Percentiles rank a stretch among this genome's conserved stretches.
Evolutionary conservation across 2,329 filamentous ascomycete species (phyloP).

Genomic region (Trichothecium sympodiale): DNA sequence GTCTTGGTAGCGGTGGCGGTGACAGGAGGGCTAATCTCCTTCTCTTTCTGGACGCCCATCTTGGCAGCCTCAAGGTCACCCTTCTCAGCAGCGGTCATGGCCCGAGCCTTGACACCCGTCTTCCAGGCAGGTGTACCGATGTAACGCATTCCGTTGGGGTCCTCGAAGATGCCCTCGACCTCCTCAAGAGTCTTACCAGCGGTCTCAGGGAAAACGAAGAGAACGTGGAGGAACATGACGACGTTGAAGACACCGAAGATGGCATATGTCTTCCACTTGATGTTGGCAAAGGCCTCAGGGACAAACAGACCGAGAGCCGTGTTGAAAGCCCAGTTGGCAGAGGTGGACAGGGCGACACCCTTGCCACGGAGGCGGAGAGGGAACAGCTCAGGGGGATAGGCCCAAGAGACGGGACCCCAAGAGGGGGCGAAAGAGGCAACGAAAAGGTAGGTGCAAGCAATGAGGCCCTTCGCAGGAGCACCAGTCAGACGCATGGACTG

Average conservation of each 20-base stretch:
- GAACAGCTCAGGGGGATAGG: slow-evolving; percentile 11
- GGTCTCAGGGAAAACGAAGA: slow-evolving; percentile 47
- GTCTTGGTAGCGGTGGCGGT: background rate
- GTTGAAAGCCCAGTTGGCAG: slow-evolving; percentile 7
- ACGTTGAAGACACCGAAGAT: slow-evolving; percentile 12
- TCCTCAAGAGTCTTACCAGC: slow-evolving; percentile 44
- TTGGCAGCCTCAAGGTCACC: slow-evolving; percentile 13
- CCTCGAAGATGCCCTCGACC: slow-evolving; percentile 36
- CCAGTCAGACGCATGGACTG: slow-evolving; percentile 35
- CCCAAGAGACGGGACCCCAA: slow-evolving; percentile 37
- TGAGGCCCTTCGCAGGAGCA: slow-evolving; percentile 46
- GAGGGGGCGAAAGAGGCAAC: slow-evolving; percentile 38
- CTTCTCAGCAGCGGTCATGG: slow-evolving; percentile 11
- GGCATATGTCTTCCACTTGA: slow-evolving; percentile 12
- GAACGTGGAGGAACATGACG: slow-evolving; percentile 31
- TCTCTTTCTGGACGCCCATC: no score
- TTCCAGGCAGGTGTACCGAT: slow-evolving; percentile 21
- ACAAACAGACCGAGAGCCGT: slow-evolving; percentile 9
- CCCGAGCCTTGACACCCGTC: slow-evolving; percentile 13
- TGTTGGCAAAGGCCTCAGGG: slow-evolving; percentile 9
- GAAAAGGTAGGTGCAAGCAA: slow-evolving; percentile 56
- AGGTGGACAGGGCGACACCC: slow-evolving; percentile 7
- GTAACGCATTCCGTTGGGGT: slow-evolving; percentile 18
- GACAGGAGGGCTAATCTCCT: background rate
- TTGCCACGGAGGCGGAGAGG: slow-evolving; percentile 9